Evolutionary conservation across 2,329 filamentous ascomycete genomes (phyloP).

Genomic region (Drechslera avenae): DNA sequence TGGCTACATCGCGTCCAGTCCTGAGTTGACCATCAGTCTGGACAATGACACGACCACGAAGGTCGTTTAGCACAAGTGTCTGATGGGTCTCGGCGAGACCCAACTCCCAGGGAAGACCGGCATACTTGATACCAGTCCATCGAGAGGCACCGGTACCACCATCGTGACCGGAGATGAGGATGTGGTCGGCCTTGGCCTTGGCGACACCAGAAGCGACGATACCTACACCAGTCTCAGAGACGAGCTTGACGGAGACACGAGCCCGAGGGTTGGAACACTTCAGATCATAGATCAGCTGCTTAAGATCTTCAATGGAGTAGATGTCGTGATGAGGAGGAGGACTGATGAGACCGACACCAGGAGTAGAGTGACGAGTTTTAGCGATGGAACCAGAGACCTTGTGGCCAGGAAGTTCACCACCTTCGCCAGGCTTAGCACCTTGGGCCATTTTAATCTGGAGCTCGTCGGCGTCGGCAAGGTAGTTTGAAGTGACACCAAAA

Average conservation of each 20-base stretch:
- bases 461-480: conserved; percentile 93
- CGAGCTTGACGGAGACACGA: conserved; percentile 93
- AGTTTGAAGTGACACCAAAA: conserved; percentile 94
- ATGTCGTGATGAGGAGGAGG: conserved; percentile 97
- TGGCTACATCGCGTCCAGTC: conserved; percentile 90
- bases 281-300: conserved; percentile 96
- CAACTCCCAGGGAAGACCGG: conserved; percentile 93
- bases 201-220: conserved; percentile 97
- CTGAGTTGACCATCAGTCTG: conserved; percentile 95
- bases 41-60: conserved; percentile 92
- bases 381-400: conserved; percentile 96
- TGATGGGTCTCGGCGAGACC: conserved; percentile 97
- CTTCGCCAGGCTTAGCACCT: conserved; percentile 95
- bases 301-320: conserved; percentile 97
- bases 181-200: conserved; percentile 96
- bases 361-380: conserved; percentile 92
- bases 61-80: conserved; percentile 91
- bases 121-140: conserved; percentile 99
- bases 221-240: conserved; percentile 95
- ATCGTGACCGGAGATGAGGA: conserved; percentile 94
- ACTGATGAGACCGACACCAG: conserved; percentile 93
- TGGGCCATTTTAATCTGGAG: conserved; percentile 99
- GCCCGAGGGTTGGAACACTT: conserved; percentile 95
- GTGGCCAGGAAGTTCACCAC: conserved; percentile 94
- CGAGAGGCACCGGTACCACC: conserved; percentile 94